Base-by-base conservation (phyloP, 2,329 filamentous ascomycete genomes). In the Aspergillus ochraceus region DNA sequence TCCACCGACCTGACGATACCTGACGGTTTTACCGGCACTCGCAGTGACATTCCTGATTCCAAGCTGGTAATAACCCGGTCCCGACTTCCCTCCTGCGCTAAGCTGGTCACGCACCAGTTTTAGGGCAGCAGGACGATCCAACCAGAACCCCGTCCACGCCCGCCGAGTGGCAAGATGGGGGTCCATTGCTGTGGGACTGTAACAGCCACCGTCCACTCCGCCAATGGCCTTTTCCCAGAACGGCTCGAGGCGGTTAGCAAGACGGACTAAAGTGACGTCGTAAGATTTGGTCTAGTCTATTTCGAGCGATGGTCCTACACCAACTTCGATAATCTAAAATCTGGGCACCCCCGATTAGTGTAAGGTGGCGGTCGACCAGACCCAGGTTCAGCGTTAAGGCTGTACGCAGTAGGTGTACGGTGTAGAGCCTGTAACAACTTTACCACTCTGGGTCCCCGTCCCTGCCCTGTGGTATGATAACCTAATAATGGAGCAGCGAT, bases 21-120 rank as follows among this genome's bases (percentile, higher is more conserved):
- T 55, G 62, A 58, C 50, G 45, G 29, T 49, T n/a, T 32, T 49
- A 8, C 36, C 42, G 42, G 24, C 24, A 24, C 24, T 24, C 24
- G 24, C 24, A 24, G 4, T 0, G 4, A 24, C 26, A 26, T 51
- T 29, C 22, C 47, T 53, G 14, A n/a, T n/a, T n/a, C n/a, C n/a
- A n/a, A n/a, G n/a, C 52, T 60, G 29, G 59, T 58, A 60, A 61
- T 46, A 14, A 42, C 46, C 52, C 52, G 57, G 61, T 57, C 49
- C 49, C 55, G 59, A 56, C 55, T 42, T 42, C 45, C 11, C 49
- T 61, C 50, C 58, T 46, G 61, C 60, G 45, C 60, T 62, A 63
- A 60, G 50, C 32, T 58, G 64, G 65, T 67, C 66, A 67, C 64
- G 61, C 65, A 66, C 63, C 61, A 68, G 54, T 52, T 59, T 63